phyloP scores from a whole-genome alignment of 2,329 filamentous ascomycete genomes.

The Thelonectria olida region DNA sequence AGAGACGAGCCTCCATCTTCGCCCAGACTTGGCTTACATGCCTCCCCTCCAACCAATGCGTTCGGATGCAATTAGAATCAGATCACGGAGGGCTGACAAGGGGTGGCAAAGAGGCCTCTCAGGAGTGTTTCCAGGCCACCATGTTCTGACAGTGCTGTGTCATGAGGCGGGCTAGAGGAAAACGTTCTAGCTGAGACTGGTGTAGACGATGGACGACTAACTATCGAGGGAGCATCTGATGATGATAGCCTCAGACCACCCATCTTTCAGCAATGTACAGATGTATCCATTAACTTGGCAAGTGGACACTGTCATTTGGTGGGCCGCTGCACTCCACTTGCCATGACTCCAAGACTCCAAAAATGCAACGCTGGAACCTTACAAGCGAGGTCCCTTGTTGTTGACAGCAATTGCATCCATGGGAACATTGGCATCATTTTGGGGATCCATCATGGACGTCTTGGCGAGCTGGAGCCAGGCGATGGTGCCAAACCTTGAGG shows the following conservation, averaged over 20 bases:
- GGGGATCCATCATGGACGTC: not conserved
- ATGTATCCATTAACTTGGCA: too few species aligned
- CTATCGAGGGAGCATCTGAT: not conserved
- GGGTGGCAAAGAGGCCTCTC: not conserved
- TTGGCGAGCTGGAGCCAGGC: not conserved
- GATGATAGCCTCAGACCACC: not conserved
- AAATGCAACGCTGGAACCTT: not conserved
- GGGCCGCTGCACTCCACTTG: not conserved
- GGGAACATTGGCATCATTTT: not conserved
- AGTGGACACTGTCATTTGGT: not conserved
- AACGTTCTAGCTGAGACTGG: not conserved
- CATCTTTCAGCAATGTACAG: not conserved
- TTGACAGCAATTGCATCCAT: not conserved
- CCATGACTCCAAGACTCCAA: not conserved
- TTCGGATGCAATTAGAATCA: slow-evolving; percentile 7
- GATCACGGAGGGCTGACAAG: not conserved
- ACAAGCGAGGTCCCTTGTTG: not conserved
- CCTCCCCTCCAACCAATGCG: slow-evolving; percentile 6
- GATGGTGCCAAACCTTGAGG: not conserved
- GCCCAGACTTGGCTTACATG: slow-evolving; percentile 22
- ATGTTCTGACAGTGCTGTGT: not conserved
- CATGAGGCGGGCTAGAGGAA: not conserved
- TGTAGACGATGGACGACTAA: not conserved
- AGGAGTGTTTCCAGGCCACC: not conserved
- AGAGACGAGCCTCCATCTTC: not conserved